Conservation (phyloP, 2,329 filamentous ascomycete species). For the Phialocephala sp. region DNA sequence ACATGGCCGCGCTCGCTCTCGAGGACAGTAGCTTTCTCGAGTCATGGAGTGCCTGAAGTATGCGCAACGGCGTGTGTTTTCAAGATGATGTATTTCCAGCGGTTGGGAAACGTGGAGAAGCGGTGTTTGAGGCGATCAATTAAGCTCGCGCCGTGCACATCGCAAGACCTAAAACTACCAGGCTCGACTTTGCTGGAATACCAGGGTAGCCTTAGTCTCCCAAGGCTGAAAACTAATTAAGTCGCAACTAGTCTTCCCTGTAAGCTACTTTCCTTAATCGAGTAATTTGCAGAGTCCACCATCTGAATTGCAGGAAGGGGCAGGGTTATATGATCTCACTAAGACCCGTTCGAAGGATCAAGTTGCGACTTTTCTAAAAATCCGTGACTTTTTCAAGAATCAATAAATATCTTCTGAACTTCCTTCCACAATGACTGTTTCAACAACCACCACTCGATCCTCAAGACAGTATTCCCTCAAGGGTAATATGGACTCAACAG, state of each 20-base stretch:
- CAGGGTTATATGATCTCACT: slow-evolving; percentile 40
- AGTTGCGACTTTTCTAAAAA: slow-evolving; percentile 20
- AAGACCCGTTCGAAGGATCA: slow-evolving; percentile 30
- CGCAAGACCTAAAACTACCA: slow-evolving; percentile 5
- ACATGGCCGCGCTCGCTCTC: neutral
- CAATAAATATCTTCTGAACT: slow-evolving; percentile 25
- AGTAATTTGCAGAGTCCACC: slow-evolving; percentile 28
- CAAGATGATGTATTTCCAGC: neutral
- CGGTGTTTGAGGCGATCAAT: slow-evolving; percentile 9
- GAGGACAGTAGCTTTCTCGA: neutral
- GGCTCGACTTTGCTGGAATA: slow-evolving; percentile 14
- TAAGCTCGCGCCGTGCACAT: slow-evolving; percentile 25
- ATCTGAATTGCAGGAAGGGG: slow-evolving; percentile 25
- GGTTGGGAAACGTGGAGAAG: slow-evolving; percentile 25
- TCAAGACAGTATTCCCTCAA: slow-evolving; percentile 37
- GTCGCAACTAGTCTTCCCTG: slow-evolving; percentile 15
- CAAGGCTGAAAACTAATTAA: slow-evolving; percentile 37
- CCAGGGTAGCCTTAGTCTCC: slow-evolving; percentile 26
- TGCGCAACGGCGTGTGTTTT: neutral
- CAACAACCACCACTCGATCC: slow-evolving; percentile 31
- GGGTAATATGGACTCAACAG: slow-evolving; percentile 39
- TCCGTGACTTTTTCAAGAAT: slow-evolving; percentile 22
- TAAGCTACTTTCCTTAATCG: slow-evolving; percentile 20
- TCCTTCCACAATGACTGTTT: slow-evolving; percentile 33
- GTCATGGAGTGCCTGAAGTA: neutral